These are phyloP conservation scores for Theobroma cacao DNA, from an alignment of 345 rosid genomes.

Conservation along the genomic window DNA sequence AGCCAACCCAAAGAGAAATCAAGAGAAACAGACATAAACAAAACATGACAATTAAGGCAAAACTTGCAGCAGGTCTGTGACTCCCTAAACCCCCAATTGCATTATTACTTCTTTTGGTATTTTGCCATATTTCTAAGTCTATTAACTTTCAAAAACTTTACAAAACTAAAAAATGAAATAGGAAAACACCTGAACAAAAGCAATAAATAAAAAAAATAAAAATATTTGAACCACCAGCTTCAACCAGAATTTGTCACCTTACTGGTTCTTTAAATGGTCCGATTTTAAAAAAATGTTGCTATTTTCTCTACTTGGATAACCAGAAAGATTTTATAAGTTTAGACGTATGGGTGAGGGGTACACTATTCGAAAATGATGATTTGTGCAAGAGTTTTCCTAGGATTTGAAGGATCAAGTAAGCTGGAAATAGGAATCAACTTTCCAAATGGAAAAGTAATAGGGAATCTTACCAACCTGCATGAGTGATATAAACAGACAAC, in stretches of 20 bases:
- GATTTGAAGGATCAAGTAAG: background rate
- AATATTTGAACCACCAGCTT: no score
- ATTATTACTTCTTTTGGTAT: background rate
- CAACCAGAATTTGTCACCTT: background rate
- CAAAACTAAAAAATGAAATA: background rate
- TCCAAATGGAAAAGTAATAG: background rate
- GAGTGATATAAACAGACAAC: background rate
- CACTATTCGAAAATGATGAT: no score
- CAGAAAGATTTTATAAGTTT: background rate
- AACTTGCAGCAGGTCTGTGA: no score
- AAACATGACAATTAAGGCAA: no score
- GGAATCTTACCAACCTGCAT: background rate
- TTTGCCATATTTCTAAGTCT: background rate
- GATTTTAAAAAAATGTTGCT: background rate
- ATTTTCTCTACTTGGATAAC: background rate
- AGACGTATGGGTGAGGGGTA: background rate
- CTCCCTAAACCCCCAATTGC: background rate
- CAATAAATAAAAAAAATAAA: background rate
- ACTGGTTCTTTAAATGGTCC: background rate
- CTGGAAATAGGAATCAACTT: background rate
- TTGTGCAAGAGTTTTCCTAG: background rate
- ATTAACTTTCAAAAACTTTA: background rate
- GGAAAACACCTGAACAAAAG: background rate
- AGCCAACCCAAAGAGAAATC: no score
- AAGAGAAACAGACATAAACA: no score